Percentiles rank a stretch among this genome's conserved stretches.
phyloP scores from a whole-genome alignment of 1,284 basidiomycete species.

The Somion occarium region DNA sequence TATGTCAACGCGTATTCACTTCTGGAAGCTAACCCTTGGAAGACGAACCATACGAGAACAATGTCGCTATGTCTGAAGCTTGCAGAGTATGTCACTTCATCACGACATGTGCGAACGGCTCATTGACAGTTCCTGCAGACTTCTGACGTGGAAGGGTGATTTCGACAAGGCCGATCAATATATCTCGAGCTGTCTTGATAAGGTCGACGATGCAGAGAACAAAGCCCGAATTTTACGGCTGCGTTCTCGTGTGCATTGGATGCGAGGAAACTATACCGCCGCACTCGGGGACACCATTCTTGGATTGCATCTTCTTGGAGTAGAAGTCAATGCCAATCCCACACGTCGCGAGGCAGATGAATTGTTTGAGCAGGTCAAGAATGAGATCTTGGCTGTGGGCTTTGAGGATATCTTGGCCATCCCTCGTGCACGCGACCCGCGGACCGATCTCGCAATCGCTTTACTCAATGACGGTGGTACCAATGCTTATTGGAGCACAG shows the following conservation, averaged over 20 bases:
- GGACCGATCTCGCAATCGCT: slow-evolving; percentile 56
- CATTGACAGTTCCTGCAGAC: slow-evolving; percentile 27
- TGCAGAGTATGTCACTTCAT: slow-evolving; percentile 45
- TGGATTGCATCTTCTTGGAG: slow-evolving; percentile 58
- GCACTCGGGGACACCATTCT: slow-evolving; percentile 53
- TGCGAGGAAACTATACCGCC: slow-evolving; percentile 49
- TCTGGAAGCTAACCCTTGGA: slow-evolving; percentile 50
- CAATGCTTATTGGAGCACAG: slow-evolving; percentile 65
- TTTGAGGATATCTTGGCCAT: slow-evolving; percentile 62
- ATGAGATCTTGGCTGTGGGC: slow-evolving; percentile 62
- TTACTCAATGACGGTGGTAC: slow-evolving; percentile 65
- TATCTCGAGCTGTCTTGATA: slow-evolving; percentile 46
- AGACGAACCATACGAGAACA: slow-evolving; percentile 40
- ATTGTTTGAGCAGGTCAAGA: slow-evolving; percentile 66
- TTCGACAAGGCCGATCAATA: slow-evolving; percentile 45
- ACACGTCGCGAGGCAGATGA: slow-evolving; percentile 48
- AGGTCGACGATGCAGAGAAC: slow-evolving; percentile 46
- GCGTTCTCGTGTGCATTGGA: slow-evolving; percentile 58
- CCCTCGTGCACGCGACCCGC: slow-evolving; percentile 52
- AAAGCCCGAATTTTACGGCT: slow-evolving; percentile 52
- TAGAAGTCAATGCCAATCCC: slow-evolving; percentile 52
- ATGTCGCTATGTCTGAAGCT: slow-evolving; percentile 50
- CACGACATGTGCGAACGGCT: neutral
- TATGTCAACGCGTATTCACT: slow-evolving; percentile 54
- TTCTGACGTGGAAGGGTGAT: slow-evolving; percentile 60